Evolutionary conservation across 1,284 basidiomycete genomes (phyloP).

Genomic region (Melampsora americana): DNA sequence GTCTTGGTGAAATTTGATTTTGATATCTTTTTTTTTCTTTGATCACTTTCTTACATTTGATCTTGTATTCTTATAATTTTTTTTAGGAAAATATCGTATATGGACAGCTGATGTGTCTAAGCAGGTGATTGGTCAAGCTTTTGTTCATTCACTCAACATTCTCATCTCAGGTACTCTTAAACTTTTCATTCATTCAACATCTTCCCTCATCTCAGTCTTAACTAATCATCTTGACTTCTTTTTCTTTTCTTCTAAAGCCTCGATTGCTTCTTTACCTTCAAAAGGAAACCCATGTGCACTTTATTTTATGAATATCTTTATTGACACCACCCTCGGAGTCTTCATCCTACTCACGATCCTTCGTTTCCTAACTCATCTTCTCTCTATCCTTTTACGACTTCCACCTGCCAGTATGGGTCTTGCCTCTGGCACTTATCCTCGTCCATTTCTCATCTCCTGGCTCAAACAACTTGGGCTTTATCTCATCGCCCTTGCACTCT

Average conservation of each 20-base stretch:
- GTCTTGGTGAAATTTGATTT: too few relatives aligned
- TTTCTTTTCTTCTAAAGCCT: slow-evolving; percentile 64
- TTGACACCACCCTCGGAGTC: slow-evolving; percentile 91
- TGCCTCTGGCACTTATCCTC: slow-evolving; percentile 35
- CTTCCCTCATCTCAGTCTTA: slow-evolving; percentile 58
- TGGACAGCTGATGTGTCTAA: slow-evolving; percentile 56
- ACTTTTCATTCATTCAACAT: slow-evolving; percentile 37
- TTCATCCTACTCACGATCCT: slow-evolving; percentile 76
- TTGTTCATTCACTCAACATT: slow-evolving; percentile 82
- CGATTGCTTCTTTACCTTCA: slow-evolving; percentile 24
- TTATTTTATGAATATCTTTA: slow-evolving; percentile 89
- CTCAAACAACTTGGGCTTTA: slow-evolving; percentile 79
- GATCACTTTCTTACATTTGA: neutral
- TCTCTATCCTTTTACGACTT: slow-evolving; percentile 68
- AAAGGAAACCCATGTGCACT: slow-evolving; percentile 50
- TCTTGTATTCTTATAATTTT: neutral
- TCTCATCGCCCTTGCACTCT: slow-evolving; percentile 73
- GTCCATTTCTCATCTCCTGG: slow-evolving; percentile 63
- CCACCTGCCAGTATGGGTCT: slow-evolving; percentile 53
- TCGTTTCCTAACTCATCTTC: slow-evolving; percentile 66
- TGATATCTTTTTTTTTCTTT: neutral
- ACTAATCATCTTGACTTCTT: slow-evolving; percentile 67
- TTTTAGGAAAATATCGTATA: slow-evolving; percentile 37
- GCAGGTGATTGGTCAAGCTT: slow-evolving; percentile 85
- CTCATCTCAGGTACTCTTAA: slow-evolving; percentile 58